phyloP scores from a whole-genome alignment of 2,329 filamentous ascomycete species.

The Cercospora sp. region DNA sequence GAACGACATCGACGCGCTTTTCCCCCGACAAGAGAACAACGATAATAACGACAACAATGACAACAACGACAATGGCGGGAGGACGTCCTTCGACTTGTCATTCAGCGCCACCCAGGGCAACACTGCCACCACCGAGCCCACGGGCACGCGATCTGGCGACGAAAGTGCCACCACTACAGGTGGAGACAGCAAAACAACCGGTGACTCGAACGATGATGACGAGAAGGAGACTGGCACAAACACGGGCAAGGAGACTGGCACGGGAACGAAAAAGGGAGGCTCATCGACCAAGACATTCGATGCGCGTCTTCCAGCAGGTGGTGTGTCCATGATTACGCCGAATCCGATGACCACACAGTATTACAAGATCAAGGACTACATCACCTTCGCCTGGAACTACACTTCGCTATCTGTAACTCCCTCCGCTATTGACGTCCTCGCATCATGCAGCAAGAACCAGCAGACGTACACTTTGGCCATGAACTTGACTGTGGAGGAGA shows the following conservation, averaged over 20 bases:
- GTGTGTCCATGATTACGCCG: slow-evolving; percentile 63
- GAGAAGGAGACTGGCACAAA: slow-evolving; percentile 25
- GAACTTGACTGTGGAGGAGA: slow-evolving; percentile 55
- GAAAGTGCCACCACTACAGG: slow-evolving; percentile 23
- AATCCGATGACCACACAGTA: slow-evolving; percentile 53
- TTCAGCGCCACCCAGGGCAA: slow-evolving; percentile 28
- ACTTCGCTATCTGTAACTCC: slow-evolving; percentile 62
- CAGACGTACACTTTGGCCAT: slow-evolving; percentile 61
- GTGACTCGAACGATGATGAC: slow-evolving; percentile 17
- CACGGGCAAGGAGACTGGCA: slow-evolving; percentile 27
- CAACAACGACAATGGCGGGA: slow-evolving; percentile 2
- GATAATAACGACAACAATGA: neutral
- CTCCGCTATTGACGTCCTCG: slow-evolving; percentile 60
- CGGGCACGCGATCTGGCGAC: slow-evolving; percentile 22
- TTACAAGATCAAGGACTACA: slow-evolving; percentile 63
- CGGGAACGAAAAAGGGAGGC: slow-evolving; percentile 23
- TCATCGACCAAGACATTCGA: slow-evolving; percentile 49
- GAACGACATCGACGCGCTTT: slow-evolving; percentile 32
- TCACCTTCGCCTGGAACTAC: slow-evolving; percentile 70
- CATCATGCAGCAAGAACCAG: slow-evolving; percentile 59
- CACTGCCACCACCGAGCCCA: slow-evolving; percentile 31
- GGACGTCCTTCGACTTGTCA: slow-evolving; percentile 28
- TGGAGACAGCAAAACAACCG: slow-evolving; percentile 22
- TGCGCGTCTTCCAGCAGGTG: slow-evolving; percentile 57
- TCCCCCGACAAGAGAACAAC: slow-evolving; percentile 30